A percentile compares a stretch with the other conserved stretches of the same genome.
Evolutionary conservation across 305 asterid species (phyloP).

Genomic region (Solanum hybrid): DNA sequence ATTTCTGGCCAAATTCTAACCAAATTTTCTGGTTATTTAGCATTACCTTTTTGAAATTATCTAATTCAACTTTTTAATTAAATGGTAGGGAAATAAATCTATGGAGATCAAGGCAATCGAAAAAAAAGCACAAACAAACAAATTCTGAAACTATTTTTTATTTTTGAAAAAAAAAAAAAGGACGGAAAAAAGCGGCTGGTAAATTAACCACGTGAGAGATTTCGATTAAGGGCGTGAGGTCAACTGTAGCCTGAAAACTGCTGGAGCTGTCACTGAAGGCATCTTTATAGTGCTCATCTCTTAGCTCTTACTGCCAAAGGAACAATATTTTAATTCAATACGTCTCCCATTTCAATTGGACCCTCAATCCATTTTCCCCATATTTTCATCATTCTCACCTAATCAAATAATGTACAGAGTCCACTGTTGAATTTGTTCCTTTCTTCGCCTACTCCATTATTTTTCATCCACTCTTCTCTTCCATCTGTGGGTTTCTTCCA

Average conservation of each 20-base stretch:
- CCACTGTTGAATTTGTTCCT: background rate
- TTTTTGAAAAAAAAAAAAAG: background rate
- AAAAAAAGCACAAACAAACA: background rate
- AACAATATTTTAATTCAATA: background rate
- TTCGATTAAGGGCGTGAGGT: background rate
- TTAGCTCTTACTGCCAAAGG: background rate
- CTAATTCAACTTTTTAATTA: too few species aligned
- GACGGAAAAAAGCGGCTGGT: background rate
- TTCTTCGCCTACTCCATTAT: background rate
- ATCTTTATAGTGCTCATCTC: background rate
- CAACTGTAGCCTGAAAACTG: background rate
- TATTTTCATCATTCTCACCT: background rate
- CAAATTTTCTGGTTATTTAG: too few species aligned
- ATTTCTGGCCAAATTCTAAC: too few species aligned
- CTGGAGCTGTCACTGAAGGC: background rate
- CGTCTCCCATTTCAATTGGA: background rate
- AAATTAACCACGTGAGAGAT: background rate
- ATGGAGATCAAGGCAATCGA: background rate
- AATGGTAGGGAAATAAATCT: background rate
- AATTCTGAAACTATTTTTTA: background rate
- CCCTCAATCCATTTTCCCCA: background rate
- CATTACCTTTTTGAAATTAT: too few species aligned
- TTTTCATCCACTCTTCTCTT: background rate
- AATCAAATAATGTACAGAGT: background rate
- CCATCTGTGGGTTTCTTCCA: background rate